These are phyloP conservation scores for Colletotrichum tofieldiae DNA, from an alignment of 2,329 filamentous ascomycete species.

Conservation along the genomic window DNA sequence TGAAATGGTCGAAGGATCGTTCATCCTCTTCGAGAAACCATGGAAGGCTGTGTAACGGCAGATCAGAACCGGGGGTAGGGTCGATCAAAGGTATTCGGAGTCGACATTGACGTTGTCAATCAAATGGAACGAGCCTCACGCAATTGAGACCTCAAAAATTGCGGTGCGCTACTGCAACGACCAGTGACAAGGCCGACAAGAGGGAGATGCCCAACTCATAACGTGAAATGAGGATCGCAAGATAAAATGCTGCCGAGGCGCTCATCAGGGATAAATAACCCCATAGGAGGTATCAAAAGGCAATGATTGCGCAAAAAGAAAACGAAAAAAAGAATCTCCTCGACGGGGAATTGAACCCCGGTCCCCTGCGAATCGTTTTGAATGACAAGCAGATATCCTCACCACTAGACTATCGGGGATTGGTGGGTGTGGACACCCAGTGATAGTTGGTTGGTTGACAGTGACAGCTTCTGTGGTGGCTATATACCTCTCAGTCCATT, in stretches of 20 bases:
- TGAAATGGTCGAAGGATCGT: not conserved
- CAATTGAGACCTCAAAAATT: not conserved
- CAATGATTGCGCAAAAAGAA: not conserved
- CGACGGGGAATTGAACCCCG: constrained; percentile 44
- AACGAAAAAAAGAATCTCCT: constrained; percentile 25
- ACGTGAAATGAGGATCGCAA: too few relatives aligned
- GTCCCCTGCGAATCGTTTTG: constrained; percentile 33
- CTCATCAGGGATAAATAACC: too few relatives aligned
- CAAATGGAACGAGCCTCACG: too few relatives aligned
- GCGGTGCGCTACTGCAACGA: not conserved
- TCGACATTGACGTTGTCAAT: not conserved
- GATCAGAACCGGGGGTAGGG: not conserved
- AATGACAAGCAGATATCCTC: constrained; percentile 43
- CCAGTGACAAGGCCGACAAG: too few relatives aligned
- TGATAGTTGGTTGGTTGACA: constrained; percentile 6
- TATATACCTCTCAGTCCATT: too few relatives aligned
- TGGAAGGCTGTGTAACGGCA: not conserved
- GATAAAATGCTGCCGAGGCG: too few relatives aligned
- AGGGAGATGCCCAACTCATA: too few relatives aligned
- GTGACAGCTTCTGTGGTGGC: too few relatives aligned
- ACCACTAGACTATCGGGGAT: constrained; percentile 43
- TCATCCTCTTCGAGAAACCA: not conserved
- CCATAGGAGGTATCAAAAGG: too few relatives aligned
- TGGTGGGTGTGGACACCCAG: not conserved
- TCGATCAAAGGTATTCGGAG: not conserved